A percentile compares a stretch with the other conserved stretches of the same genome.
Evolutionary conservation across 2,329 filamentous ascomycete species (phyloP).

Genomic region (Epichloe festucae): DNA sequence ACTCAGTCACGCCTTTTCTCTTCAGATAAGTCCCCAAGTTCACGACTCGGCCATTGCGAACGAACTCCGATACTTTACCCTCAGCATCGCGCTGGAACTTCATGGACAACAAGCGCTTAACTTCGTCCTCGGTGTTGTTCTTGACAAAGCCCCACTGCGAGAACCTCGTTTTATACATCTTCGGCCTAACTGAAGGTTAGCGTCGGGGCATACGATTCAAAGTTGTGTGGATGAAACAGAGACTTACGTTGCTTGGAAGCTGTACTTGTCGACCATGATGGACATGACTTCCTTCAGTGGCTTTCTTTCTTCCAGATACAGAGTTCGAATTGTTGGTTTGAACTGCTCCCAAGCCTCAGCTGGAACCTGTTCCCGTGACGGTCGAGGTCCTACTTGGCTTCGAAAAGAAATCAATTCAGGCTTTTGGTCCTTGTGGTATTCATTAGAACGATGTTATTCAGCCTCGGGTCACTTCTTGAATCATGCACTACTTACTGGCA

Average conservation of each 20-base stretch:
- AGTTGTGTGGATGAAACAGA: background rate
- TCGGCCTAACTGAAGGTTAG: constrained; percentile 25
- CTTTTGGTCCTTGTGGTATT: constrained; percentile 13
- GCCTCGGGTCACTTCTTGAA: background rate
- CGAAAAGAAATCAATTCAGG: constrained; percentile 17
- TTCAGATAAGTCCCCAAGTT: constrained; percentile 39
- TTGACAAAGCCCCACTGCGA: constrained; percentile 43
- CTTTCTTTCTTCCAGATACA: constrained; percentile 36
- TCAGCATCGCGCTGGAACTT: constrained; percentile 40
- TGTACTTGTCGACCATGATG: constrained; percentile 35
- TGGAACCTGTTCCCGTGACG: constrained; percentile 30
- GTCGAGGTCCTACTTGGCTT: constrained; percentile 20
- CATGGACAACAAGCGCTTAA: constrained; percentile 35
- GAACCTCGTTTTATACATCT: constrained; percentile 44
- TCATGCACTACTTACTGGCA: constrained; percentile 13
- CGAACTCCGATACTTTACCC: constrained; percentile 39
- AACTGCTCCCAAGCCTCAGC: constrained; percentile 34
- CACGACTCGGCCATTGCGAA: constrained; percentile 38
- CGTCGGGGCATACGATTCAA: background rate
- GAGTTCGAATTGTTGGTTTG: constrained; percentile 29
- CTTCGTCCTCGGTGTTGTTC: constrained; percentile 41
- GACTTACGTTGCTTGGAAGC: constrained; percentile 36
- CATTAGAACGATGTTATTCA: background rate
- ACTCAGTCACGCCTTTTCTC: constrained; percentile 39
- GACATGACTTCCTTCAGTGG: constrained; percentile 38